Conservation (phyloP, 257 asterid species). For the Perilla frutescens region DNA sequence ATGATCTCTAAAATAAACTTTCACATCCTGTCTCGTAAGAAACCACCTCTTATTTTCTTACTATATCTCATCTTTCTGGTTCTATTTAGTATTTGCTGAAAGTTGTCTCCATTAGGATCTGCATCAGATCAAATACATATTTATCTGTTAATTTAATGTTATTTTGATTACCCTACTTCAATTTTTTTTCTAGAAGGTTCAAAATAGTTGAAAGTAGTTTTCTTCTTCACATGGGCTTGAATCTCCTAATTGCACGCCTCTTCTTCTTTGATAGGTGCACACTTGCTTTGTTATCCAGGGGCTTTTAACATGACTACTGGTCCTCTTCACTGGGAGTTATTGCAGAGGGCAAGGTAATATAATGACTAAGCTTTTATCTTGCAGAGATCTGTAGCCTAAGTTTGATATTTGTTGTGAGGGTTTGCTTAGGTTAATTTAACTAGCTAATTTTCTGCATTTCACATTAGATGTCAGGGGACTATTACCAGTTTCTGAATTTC, state of each 20-base stretch:
- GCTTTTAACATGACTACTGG: slow-evolving; percentile 98
- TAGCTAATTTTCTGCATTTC: background rate
- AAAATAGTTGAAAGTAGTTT: slow-evolving; percentile 20
- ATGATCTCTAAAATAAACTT: too few relatives aligned
- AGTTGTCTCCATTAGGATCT: slow-evolving; percentile 15
- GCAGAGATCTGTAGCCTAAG: slow-evolving; percentile 5
- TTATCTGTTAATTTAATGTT: background rate
- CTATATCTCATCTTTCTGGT: background rate
- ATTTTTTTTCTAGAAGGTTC: slow-evolving; percentile 1
- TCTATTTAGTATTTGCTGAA: background rate
- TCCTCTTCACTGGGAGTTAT: slow-evolving; percentile 88
- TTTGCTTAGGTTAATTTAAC: slow-evolving; percentile 17
- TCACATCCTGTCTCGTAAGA: background rate
- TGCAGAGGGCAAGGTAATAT: slow-evolving; percentile 86
- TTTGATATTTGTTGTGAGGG: slow-evolving; percentile 21
- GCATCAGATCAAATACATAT: slow-evolving; percentile 1
- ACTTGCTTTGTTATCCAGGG: slow-evolving; percentile 90
- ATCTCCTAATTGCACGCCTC: slow-evolving; percentile 28
- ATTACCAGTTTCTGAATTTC: slow-evolving; percentile 17
- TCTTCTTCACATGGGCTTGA: slow-evolving; percentile 20
- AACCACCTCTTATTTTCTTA: background rate
- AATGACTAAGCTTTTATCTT: slow-evolving; percentile 20
- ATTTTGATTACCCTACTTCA: background rate
- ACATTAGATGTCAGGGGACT: slow-evolving; percentile 14
- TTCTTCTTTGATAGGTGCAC: slow-evolving; percentile 67